A percentile compares a stretch with the other conserved stretches of the same genome.
Evolutionary conservation across 495 filamentous ascomycete genomes (phyloP).

Genomic region (Monascus purpureus): DNA sequence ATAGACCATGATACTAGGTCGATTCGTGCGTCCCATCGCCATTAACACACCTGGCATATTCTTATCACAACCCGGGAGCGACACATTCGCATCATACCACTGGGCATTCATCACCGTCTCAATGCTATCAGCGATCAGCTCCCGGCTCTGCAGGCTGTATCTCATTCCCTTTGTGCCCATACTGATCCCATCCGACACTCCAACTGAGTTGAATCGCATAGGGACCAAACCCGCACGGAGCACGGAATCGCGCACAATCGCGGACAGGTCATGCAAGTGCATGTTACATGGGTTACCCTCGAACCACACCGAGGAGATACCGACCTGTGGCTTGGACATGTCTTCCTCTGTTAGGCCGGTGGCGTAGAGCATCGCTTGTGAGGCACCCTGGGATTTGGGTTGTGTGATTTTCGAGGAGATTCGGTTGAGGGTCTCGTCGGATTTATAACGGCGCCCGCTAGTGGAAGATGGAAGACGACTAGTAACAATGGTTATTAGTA

Average conservation of each 20-base stretch:
- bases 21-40: slow-evolving; percentile 91
- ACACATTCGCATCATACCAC: slow-evolving; percentile 99
- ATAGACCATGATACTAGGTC: slow-evolving; percentile 93
- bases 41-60: slow-evolving; percentile 99
- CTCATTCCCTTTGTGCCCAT: slow-evolving; percentile 69
- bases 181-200: slow-evolving; percentile 58
- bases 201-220: slow-evolving; percentile 95
- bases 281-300: slow-evolving; percentile 98
- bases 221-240: slow-evolving; percentile 63
- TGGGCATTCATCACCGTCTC: slow-evolving; percentile 98
- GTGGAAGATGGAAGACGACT: slow-evolving; percentile 38
- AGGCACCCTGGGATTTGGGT: slow-evolving; percentile 92
- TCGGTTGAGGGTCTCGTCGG: slow-evolving; percentile 49
- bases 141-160: slow-evolving; percentile 83
- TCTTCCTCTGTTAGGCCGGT: slow-evolving; percentile 73
- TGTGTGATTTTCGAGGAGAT: slow-evolving; percentile 76
- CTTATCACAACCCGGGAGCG: slow-evolving; percentile 98
- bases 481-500: slow-evolving; percentile 1
- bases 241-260: slow-evolving; percentile 73
- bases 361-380: slow-evolving; percentile 97
- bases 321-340: slow-evolving; percentile 89
- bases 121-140: slow-evolving; percentile 93
- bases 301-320: slow-evolving; percentile 83
- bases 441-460: slow-evolving; percentile 25
- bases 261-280: slow-evolving; percentile 83